Base-by-base conservation (phyloP, 1,284 basidiomycete genomes). In the Rhodotorula sp. region DNA sequence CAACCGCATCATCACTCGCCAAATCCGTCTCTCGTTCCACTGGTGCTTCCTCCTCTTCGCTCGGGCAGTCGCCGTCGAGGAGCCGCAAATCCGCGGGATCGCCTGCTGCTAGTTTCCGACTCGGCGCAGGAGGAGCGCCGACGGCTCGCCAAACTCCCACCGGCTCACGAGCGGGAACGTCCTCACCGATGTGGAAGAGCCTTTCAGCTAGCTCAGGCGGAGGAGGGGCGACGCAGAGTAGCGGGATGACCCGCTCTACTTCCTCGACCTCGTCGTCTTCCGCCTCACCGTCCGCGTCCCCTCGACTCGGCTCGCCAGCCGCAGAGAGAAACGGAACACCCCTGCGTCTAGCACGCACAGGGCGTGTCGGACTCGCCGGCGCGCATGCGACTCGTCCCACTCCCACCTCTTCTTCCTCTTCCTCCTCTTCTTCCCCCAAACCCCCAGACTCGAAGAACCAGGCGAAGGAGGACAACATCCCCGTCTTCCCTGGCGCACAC, bases 1-100 rank as follows among this genome's bases (percentile, higher is more conserved):
- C 69, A 24, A 71, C 69, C 10, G 69, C 69, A 1, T 68, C 66
- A 0, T 71, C 65, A 0, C 66, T 71, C 59, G 69, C 69, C 26
- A 71, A 71, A 28, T 34, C 66, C 20, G 55, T 63, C 13, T 51
- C 47, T 2, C 62, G 65, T n/a, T n/a, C n/a, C n/a, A n/a, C n/a
- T n/a, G n/a, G n/a, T n/a, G 9, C 55, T 4, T 48, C 37, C 22
- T 13, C 37, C 13, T n/a, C 47, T 0, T 34, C 34, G 34, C 34
- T 10, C 6, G 34, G 34, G 34, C 7, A 28, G 44, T 47, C 58
- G 7, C 22, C 31, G 16, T 3, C 47, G 8, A 22, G 5, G 15
- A n/a, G 47, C 4, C 30, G n/a, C n/a, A n/a, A n/a, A n/a, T n/a
- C n/a, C n/a, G n/a, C n/a, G n/a, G n/a, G n/a, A n/a, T n/a, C 7